Evolutionary conservation across 768 basidiomycete genomes (phyloP).

Genomic region (Leucocoprinus leucothites): DNA sequence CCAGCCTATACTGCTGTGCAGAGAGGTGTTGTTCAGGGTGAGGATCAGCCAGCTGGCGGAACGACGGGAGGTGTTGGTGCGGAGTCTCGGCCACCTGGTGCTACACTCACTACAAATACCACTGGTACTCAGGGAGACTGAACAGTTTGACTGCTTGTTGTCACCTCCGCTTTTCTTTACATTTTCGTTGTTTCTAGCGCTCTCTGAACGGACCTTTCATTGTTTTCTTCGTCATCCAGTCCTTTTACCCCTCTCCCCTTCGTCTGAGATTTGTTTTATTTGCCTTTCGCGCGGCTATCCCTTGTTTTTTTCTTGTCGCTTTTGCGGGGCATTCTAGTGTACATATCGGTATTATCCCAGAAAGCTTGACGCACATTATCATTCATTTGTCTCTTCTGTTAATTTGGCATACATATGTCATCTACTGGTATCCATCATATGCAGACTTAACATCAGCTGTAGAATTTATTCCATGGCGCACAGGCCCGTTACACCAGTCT

Average conservation of each 20-base stretch:
- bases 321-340: too few relatives aligned
- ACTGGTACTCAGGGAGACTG: background rate
- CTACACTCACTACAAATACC: background rate
- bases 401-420: too few relatives aligned
- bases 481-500: background rate
- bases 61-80: background rate
- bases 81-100: background rate
- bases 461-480: background rate
- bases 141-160: background rate
- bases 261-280: background rate
- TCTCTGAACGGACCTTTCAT: background rate
- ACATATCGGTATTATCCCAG: background rate
- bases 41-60: background rate
- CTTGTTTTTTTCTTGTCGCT: background rate
- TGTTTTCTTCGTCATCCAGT: background rate
- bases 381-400: too few relatives aligned
- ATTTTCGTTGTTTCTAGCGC: background rate
- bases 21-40: conserved; percentile 13
- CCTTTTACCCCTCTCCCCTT: background rate
- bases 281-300: too few relatives aligned
- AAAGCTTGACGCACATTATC: too few relatives aligned
- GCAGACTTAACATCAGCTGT: too few relatives aligned
- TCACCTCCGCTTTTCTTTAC: background rate
- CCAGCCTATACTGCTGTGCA: conserved; percentile 76
- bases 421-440: too few relatives aligned